Base-by-base conservation (phyloP, 257 asterid genomes). In the Solanum dulcamara region DNA sequence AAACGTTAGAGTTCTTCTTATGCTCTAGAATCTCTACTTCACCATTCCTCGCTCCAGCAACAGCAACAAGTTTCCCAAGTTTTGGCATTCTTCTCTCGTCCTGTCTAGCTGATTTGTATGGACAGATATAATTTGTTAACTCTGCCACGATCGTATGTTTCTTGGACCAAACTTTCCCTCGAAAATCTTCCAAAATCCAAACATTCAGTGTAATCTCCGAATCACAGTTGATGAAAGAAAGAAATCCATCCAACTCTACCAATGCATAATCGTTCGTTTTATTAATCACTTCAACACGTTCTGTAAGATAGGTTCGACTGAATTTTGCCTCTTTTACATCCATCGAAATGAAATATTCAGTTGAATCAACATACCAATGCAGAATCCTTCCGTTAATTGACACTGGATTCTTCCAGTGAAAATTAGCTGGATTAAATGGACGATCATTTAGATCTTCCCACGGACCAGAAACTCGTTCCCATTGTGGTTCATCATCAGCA, bases 391-490 rank as follows among this genome's bases (percentile, higher is more conserved):
- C 67, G 32, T 62, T 68, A 26, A 77, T 71, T 4, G 67, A 53
- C 15, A 48, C 59, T n/a, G 83, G 87, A 53, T 50, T 53, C 8
- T 10, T 53, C 79, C 80, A 64, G 24, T 5, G 18, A 60, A 48
- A 86, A 6, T 53, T n/a, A 24, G n/a, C 20, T 5, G 46, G 37
- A n/a, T 60, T 44, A 24, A 81, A 81, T 20, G 82, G 85, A 0
- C 79, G 79, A 35, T 51, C 83, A 37, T 14, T 13, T 30, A 55
- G 7, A 30, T 53, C 40, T 12, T 48, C 60, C 87, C 85, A 83
- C 3, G 87, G 89, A 15, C 85, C 86, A 12, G 85, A 80, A 38
- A 84, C 28, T 57, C 35, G 22, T 68, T 48, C 60, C 89, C 89
- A 87, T 4, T 68, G 6, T 8, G 10, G 28, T 26, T 22, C 26